These are phyloP conservation scores for Fusarium sp. DNA, from an alignment of 2,329 filamentous ascomycete genomes.

Conservation along the genomic window DNA sequence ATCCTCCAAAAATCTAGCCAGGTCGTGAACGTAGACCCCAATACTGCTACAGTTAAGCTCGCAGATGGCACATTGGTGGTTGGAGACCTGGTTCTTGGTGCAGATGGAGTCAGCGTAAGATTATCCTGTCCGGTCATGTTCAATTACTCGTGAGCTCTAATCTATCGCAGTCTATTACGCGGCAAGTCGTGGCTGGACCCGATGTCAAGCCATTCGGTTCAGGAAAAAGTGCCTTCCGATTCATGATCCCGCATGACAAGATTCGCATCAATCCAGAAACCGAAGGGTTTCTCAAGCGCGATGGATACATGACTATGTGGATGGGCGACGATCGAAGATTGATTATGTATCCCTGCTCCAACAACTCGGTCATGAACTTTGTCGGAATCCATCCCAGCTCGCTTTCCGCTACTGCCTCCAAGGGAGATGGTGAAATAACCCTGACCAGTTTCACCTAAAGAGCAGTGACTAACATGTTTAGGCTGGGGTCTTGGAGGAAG, in stretches of 20 bases:
- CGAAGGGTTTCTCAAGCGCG: conserved; percentile 22
- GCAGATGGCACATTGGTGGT: conserved; percentile 60
- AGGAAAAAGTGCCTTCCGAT: conserved; percentile 71
- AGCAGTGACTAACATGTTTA: conserved; percentile 28
- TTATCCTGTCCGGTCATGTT: fast-evolving
- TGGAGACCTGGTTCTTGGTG: conserved; percentile 68
- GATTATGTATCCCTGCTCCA: conserved; percentile 64
- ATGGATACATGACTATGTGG: conserved; percentile 54
- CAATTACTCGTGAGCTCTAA: fast-evolving
- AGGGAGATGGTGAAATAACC: conserved; percentile 15
- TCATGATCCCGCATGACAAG: conserved; percentile 61
- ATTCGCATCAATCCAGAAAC: conserved; percentile 50
- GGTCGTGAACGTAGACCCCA: conserved; percentile 61
- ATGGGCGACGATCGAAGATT: conserved; percentile 60
- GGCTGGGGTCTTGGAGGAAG: conserved; percentile 59
- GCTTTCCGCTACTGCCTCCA: conserved; percentile 9
- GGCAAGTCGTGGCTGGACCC: conserved; percentile 44
- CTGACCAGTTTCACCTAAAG: too few relatives aligned
- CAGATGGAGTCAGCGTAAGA: conserved; percentile 68
- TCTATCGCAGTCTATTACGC: conserved; percentile 31
- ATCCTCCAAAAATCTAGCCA: conserved; percentile 58
- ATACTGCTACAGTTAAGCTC: conserved; percentile 60
- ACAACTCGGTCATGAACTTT: conserved; percentile 64
- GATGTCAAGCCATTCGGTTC: conserved; percentile 56
- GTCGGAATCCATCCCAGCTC: conserved; percentile 66